phyloP scores from a whole-genome alignment of 2,329 filamentous ascomycete species.

The Elsinoe necatrix region DNA sequence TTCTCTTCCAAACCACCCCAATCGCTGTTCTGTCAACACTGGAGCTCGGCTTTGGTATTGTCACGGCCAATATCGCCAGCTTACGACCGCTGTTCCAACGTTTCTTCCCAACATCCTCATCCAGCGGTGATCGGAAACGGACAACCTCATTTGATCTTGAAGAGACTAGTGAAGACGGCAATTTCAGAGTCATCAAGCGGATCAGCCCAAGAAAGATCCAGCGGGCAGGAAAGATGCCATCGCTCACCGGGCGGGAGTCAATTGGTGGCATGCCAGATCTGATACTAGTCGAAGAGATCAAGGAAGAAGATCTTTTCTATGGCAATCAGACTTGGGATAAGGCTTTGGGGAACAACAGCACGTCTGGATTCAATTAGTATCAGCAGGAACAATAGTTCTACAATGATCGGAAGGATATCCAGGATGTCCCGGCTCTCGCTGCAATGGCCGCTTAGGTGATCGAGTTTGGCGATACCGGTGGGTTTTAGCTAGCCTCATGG shows the following conservation, averaged over 20 bases:
- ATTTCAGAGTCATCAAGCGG: neutral
- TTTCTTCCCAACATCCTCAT: constrained; percentile 19
- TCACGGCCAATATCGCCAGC: constrained; percentile 26
- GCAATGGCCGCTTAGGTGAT: neutral
- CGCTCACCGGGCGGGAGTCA: neutral
- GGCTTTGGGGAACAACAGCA: neutral
- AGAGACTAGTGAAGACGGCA: neutral
- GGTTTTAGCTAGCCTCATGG: neutral
- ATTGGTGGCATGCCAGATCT: neutral
- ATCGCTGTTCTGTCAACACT: constrained; percentile 26
- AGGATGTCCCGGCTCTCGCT: neutral
- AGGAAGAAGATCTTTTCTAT: neutral
- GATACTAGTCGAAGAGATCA: neutral
- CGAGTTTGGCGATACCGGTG: neutral
- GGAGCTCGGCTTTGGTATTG: constrained; percentile 28
- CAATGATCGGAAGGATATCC: neutral
- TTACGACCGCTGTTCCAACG: constrained; percentile 27
- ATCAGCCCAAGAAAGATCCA: neutral
- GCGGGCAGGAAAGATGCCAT: neutral
- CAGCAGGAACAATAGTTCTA: neutral
- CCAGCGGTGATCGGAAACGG: neutral
- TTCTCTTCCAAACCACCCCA: constrained; percentile 22
- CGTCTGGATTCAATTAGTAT: too few species aligned
- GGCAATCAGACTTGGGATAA: neutral
- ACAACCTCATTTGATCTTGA: neutral